A percentile compares a stretch with the other conserved stretches of the same genome.
These are phyloP conservation scores for Cephalotrichum gorgonifer DNA, from an alignment of 2,329 filamentous ascomycete species.

Conservation along the genomic window DNA sequence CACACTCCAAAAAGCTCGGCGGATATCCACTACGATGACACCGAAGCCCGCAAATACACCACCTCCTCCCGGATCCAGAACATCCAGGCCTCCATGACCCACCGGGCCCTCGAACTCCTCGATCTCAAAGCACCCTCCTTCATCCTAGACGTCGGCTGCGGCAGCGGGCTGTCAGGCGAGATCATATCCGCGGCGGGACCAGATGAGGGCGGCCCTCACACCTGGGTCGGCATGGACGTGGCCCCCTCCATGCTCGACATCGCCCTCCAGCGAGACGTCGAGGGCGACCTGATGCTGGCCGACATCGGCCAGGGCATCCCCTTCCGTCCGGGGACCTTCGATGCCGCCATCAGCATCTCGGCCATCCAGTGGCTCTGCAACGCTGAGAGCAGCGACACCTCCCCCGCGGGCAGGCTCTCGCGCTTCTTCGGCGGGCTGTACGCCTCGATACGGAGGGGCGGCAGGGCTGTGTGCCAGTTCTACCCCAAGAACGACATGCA, in stretches of 20 bases:
- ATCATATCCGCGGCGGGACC: constrained; percentile 67
- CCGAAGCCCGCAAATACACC: constrained; percentile 93
- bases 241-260: constrained; percentile 94
- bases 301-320: constrained; percentile 95
- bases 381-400: constrained; percentile 79
- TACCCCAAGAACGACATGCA: constrained; percentile 95
- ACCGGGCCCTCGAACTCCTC: constrained; percentile 85
- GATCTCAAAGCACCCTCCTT: constrained; percentile 68
- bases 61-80: constrained; percentile 91
- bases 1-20: constrained; percentile 70
- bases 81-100: constrained; percentile 91
- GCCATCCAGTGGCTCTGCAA: constrained; percentile 99
- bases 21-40: constrained; percentile 95
- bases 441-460: constrained; percentile 70
- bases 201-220: constrained; percentile 73
- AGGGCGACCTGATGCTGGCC: constrained; percentile 86
- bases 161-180: constrained; percentile 86
- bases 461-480: constrained; percentile 90
- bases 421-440: constrained; percentile 93
- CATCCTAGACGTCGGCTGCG: constrained; percentile 94
- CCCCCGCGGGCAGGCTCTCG: constrained; percentile 63
- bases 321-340: constrained; percentile 84
- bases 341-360: constrained; percentile 88
- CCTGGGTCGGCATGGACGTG: constrained; percentile 97
- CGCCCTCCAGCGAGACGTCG: constrained; percentile 81